Evolutionary conservation across 345 rosid genomes (phyloP), one percentile per base, ranked within the genome.

Genomic region (Citrus hindsii): DNA sequence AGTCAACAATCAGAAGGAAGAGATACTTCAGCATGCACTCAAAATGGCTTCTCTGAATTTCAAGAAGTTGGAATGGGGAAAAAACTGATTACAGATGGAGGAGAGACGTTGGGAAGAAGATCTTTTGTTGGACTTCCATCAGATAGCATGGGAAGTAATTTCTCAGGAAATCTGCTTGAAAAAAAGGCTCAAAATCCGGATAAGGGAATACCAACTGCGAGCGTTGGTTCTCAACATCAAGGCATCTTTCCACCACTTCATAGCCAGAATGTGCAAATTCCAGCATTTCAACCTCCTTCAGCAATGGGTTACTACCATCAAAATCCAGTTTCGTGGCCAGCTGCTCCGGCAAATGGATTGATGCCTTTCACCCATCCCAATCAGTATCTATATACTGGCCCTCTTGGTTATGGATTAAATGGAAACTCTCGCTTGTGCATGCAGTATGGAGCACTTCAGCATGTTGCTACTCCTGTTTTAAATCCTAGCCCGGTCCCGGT

Each of bases 271-370:
- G 48, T 84, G 81, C 92, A 84, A 59, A 87, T 83, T 84, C 84
- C 93, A 27, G 71, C 91, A 77, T 90, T 85, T 81, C 94, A 89
- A 79, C 78, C 85, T 88, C 88, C 96, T 83, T 70, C 98, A 71
- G 76, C 92, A 38, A 74, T 89, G 90, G 91, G 91, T 76, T 94
- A 92, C 88, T 94, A 89, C 79, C 97, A 86, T 83, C 95, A 92
- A 83, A 89, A 84, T 85, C 92, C 91, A 71, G 89, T 91, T 80
- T 84, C 97, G 22, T 96, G 97, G 98, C 80, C 94, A 25, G 85
- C 92, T 65, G 86, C 82, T 81, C 89, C 95, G 10, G 79, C 89
- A 53, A 89, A 81, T 79, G 97, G 94, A 64, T 81, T 92, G 48
- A 82, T 88, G 86, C 81, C 89, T 32, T 90, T 81, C 30, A 81